phyloP scores from a whole-genome alignment of 2,329 filamentous ascomycete genomes.

The Clarireedia paspali region DNA sequence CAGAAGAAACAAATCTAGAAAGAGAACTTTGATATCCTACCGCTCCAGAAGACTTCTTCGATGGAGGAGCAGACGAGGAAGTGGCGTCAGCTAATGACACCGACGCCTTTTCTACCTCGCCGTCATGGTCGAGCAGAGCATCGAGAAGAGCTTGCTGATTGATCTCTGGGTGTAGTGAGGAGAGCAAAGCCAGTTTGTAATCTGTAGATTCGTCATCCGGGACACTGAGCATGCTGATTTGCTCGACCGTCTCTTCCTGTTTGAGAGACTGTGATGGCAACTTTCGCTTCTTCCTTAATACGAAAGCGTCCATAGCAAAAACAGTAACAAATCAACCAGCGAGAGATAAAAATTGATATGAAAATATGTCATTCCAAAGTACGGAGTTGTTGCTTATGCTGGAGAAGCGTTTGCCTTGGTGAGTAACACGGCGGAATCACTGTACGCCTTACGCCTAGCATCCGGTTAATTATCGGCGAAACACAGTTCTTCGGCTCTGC shows the following conservation, averaged over 20 bases:
- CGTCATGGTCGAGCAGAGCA: slow-evolving; percentile 67
- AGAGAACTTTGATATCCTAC: slow-evolving; percentile 58
- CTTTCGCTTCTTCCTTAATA: slow-evolving; percentile 47
- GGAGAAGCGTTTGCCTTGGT: neutral
- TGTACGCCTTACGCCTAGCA: neutral
- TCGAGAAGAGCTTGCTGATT: slow-evolving; percentile 67
- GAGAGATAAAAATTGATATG: too few species aligned
- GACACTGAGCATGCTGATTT: slow-evolving; percentile 22
- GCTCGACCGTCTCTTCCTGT: neutral
- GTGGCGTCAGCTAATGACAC: slow-evolving; percentile 39
- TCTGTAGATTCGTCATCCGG: slow-evolving; percentile 70
- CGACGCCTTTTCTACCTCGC: slow-evolving; percentile 62
- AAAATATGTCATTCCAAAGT: neutral
- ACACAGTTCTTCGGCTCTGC: too few species aligned
- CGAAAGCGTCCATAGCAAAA: slow-evolving; percentile 47
- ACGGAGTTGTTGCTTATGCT: neutral
- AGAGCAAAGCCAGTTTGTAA: slow-evolving; percentile 75
- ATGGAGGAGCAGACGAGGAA: slow-evolving; percentile 12
- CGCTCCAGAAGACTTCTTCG: slow-evolving; percentile 23
- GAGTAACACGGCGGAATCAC: neutral
- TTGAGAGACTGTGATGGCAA: slow-evolving; percentile 15
- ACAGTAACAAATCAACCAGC: too few species aligned
- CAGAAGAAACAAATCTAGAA: slow-evolving; percentile 35
- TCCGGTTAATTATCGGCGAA: neutral
- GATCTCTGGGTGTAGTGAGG: slow-evolving; percentile 63